phyloP scores from a whole-genome alignment of 2,329 filamentous ascomycete genomes.

The Emergomyces orientalis region DNA sequence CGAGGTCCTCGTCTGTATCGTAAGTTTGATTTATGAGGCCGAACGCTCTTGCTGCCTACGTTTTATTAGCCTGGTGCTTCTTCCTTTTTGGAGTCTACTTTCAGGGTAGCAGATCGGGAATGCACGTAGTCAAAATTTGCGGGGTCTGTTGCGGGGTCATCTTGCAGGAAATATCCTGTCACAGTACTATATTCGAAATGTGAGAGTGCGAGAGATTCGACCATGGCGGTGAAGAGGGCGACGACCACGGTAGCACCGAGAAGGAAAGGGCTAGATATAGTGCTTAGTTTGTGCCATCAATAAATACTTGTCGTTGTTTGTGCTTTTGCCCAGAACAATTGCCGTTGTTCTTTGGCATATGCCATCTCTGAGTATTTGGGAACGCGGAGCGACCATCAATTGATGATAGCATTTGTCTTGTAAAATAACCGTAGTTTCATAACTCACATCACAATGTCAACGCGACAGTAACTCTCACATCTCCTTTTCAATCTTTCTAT shows the following conservation, averaged over 20 bases:
- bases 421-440: neutral
- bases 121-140: slow-evolving; percentile 42
- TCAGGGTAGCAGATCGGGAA: neutral
- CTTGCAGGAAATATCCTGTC: slow-evolving; percentile 43
- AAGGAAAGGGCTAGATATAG: slow-evolving; percentile 5
- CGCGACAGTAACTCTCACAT: neutral
- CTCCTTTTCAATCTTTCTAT: neutral
- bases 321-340: no score
- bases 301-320: no score
- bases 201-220: slow-evolving; percentile 9
- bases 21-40: slow-evolving; percentile 43
- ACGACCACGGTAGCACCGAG: slow-evolving; percentile 8
- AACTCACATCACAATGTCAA: slow-evolving; percentile 7
- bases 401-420: neutral
- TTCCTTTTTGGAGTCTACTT: neutral
- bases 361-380: no score
- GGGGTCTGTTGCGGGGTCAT: slow-evolving; percentile 40
- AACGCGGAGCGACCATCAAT: neutral
- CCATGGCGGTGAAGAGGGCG: slow-evolving; percentile 10
- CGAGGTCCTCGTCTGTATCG: slow-evolving; percentile 28
- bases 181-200: slow-evolving; percentile 34
- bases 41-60: slow-evolving; percentile 26
- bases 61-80: neutral
- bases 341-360: no score
- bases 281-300: neutral